Percentiles rank a stretch among this genome's conserved stretches.
Conservation (phyloP, 148 eudicot genomes). For the Pharnaceum exiguum region DNA sequence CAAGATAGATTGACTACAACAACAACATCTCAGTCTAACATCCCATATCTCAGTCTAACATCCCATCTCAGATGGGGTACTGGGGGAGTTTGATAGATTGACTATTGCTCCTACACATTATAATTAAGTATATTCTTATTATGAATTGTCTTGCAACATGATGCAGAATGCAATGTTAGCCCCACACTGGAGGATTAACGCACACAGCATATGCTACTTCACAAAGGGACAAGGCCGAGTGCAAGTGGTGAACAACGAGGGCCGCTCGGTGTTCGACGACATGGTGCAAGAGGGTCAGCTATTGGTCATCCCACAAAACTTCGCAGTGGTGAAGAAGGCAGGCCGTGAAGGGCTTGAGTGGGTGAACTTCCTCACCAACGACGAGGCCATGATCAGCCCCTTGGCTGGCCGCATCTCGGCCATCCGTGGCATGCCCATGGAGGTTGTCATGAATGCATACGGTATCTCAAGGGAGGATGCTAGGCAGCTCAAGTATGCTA, state of each 20-base stretch:
- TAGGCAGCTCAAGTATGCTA: conserved; percentile 36
- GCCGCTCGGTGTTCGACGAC: conserved; percentile 40
- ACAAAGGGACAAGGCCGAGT: conserved; percentile 41
- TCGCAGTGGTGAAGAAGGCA: conserved; percentile 42
- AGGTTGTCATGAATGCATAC: conserved; percentile 45
- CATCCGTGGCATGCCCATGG: conserved; percentile 39
- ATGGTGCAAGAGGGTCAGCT: conserved; percentile 46
- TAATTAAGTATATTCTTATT: neutral
- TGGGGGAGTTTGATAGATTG: too few relatives aligned
- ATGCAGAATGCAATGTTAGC: conserved; percentile 49
- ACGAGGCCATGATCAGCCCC: conserved; percentile 28
- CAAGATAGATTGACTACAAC: neutral
- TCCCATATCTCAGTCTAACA: too few relatives aligned
- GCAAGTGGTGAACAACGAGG: conserved; percentile 38
- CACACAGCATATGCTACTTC: conserved; percentile 45
- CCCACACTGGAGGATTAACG: conserved; percentile 57
- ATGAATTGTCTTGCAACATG: neutral
- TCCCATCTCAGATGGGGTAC: too few relatives aligned
- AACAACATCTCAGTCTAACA: too few relatives aligned
- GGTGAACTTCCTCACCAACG: conserved; percentile 51
- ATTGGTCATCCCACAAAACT: conserved; percentile 59
- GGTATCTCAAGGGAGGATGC: conserved; percentile 48
- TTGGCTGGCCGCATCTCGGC: conserved; percentile 45
- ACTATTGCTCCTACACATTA: too few relatives aligned
- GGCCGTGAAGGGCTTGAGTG: conserved; percentile 47